Percentiles rank a stretch among this genome's conserved stretches.
phyloP scores from a whole-genome alignment of 768 basidiomycete species.

The Auricularia cornea region DNA sequence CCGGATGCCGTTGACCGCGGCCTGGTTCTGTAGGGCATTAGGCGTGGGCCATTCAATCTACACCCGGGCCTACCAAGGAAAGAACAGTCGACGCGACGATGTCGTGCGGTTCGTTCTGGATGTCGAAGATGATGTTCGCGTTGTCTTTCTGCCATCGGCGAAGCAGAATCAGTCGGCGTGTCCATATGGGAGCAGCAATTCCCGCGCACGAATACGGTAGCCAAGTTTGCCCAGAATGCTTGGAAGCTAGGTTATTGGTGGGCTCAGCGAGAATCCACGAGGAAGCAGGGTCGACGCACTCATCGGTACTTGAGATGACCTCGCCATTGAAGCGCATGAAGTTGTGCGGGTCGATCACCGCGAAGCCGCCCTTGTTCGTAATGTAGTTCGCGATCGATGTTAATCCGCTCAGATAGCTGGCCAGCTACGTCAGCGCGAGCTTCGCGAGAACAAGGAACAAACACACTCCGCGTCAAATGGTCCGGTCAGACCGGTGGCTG shows the following conservation, averaged over 20 bases:
- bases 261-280: too few species aligned
- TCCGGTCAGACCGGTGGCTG: constrained; percentile 45
- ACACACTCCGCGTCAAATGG: constrained; percentile 34
- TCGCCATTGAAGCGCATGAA: constrained; percentile 50
- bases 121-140: constrained; percentile 48
- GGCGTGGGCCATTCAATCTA: too few species aligned
- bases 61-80: constrained; percentile 32
- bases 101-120: constrained; percentile 53
- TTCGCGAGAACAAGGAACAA: too few species aligned
- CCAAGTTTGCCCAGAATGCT: constrained; percentile 45
- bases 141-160: constrained; percentile 18
- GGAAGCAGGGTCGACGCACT: too few species aligned
- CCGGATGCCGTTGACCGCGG: constrained; percentile 58
- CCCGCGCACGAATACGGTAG: constrained; percentile 38
- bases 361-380: constrained; percentile 52
- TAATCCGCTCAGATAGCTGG: constrained; percentile 42
- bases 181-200: too few species aligned
- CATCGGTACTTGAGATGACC: background rate
- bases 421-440: constrained; percentile 16
- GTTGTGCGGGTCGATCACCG: constrained; percentile 53
- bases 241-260: constrained; percentile 20
- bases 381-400: constrained; percentile 50
- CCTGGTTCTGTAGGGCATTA: constrained; percentile 37
- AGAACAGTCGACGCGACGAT: constrained; percentile 32
- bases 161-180: too few species aligned